Conservation (phyloP, 2,329 filamentous ascomycete genomes). For the Fusarium austroafricanum region DNA sequence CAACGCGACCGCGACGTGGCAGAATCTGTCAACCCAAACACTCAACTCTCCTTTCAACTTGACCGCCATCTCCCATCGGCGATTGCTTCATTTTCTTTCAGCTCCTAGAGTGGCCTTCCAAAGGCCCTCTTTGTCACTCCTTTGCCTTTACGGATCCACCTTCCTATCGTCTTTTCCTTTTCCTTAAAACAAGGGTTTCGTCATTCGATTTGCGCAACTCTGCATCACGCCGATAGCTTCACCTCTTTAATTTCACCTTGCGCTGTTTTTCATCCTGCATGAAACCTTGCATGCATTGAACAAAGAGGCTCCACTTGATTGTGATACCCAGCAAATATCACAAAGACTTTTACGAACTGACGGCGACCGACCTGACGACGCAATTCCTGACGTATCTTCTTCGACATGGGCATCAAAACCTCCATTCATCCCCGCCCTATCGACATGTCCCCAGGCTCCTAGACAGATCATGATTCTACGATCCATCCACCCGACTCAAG, state of each 20-base stretch:
- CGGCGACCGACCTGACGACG: conserved; percentile 28
- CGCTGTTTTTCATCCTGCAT: conserved; percentile 8
- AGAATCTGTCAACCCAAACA: conserved; percentile 26
- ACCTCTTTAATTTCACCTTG: conserved; percentile 8
- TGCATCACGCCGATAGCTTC: conserved; percentile 23
- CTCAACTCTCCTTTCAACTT: conserved; percentile 24
- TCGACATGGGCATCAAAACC: conserved; percentile 47
- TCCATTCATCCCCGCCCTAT: conserved; percentile 36
- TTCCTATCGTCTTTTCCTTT: conserved; percentile 21
- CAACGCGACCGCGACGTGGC: conserved; percentile 44
- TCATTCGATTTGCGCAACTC: conserved; percentile 21
- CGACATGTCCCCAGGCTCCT: conserved; percentile 46
- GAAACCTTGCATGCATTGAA: conserved; percentile 14
- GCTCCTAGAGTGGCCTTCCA: conserved; percentile 20
- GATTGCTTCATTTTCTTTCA: conserved; percentile 27
- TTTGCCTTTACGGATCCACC: conserved; percentile 9
- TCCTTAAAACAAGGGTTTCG: conserved; percentile 8
- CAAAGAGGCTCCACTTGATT: conserved; percentile 23
- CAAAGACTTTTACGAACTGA: conserved; percentile 15
- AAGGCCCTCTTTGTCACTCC: conserved; percentile 29
- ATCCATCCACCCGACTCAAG: conserved; percentile 31
- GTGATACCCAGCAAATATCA: conserved; percentile 9
- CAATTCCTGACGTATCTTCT: conserved; percentile 37
- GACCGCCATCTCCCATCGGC: conserved; percentile 31
- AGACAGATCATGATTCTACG: conserved; percentile 46